These are phyloP conservation scores for Nemania sp. DNA, from an alignment of 2,329 filamentous ascomycete species.

Conservation along the genomic window DNA sequence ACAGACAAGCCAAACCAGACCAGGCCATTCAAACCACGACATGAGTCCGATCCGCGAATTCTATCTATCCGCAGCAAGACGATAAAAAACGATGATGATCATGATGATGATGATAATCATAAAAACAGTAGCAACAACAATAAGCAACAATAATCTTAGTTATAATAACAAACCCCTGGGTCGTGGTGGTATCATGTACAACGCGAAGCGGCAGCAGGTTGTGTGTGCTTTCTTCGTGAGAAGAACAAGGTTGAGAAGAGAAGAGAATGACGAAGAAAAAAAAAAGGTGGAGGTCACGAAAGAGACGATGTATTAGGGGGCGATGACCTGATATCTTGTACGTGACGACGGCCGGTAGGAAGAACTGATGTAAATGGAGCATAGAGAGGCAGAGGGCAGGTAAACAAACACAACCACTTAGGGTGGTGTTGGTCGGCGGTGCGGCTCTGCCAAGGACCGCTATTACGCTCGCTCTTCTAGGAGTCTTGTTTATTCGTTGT, in stretches of 20 bases:
- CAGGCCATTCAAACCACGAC: too few relatives aligned
- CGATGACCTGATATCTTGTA: not conserved
- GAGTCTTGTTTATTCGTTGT: constrained; percentile 5
- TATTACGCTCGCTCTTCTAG: constrained; percentile 21
- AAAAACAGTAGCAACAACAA: too few relatives aligned
- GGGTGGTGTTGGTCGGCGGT: constrained; percentile 21
- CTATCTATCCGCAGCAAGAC: not conserved
- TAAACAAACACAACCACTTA: constrained; percentile 17
- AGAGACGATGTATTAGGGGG: too few relatives aligned
- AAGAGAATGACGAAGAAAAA: not conserved
- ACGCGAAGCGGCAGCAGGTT: not conserved
- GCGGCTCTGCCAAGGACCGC: constrained; percentile 27
- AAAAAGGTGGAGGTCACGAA: not conserved
- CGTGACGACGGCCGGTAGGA: not conserved
- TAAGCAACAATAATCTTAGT: too few relatives aligned
- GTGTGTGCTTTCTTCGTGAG: not conserved
- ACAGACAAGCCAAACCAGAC: too few relatives aligned
- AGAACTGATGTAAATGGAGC: not conserved
- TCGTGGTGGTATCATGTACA: constrained; percentile 13
- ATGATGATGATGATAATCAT: not conserved
- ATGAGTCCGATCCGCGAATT: too few relatives aligned
- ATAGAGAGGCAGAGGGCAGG: not conserved
- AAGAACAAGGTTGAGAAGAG: not conserved
- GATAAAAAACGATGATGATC: not conserved
- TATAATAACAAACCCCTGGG: too few relatives aligned